Evolutionary conservation across 2,329 filamentous ascomycete genomes (phyloP).

Genomic region (Chaetothyriales sp.): DNA sequence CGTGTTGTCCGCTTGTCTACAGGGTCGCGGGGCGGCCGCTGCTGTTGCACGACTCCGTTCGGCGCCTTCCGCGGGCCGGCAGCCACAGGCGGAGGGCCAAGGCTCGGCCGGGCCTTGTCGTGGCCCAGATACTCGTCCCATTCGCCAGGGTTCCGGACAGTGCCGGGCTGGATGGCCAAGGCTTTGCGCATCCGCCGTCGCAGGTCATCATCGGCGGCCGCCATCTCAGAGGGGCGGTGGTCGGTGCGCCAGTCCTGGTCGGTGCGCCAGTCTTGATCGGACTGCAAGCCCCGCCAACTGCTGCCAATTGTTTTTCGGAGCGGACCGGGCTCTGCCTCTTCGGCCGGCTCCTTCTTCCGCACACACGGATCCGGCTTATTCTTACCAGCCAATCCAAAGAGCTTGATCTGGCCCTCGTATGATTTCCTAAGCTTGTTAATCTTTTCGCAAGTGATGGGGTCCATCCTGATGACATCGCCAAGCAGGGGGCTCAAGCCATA

Average conservation of each 20-base stretch:
- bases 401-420: conserved; percentile 39
- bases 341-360: conserved; percentile 7
- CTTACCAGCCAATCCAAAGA: conserved; percentile 32
- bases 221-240: conserved; percentile 35
- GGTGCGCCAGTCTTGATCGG: conserved; percentile 39
- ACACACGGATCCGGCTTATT: conserved; percentile 26
- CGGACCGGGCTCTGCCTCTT: conserved; percentile 20
- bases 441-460: conserved; percentile 51
- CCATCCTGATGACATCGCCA: conserved; percentile 44
- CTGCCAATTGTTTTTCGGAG: conserved; percentile 22
- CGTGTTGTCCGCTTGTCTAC: conserved; percentile 33
- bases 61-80: conserved; percentile 14
- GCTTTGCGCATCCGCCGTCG: conserved; percentile 31
- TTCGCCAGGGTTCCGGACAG: conserved; percentile 32
- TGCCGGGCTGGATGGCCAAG: conserved; percentile 36
- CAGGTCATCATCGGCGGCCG: conserved; percentile 28
- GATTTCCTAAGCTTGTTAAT: conserved; percentile 47
- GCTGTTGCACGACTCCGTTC: conserved; percentile 10
- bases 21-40: conserved; percentile 6
- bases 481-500: conserved; percentile 45
- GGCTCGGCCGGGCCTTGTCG: conserved; percentile 30
- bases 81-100: conserved; percentile 18
- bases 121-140: conserved; percentile 38
- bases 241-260: conserved; percentile 39
- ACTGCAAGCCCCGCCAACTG: conserved; percentile 30